Percentiles rank a stretch among this genome's conserved stretches.
phyloP scores from a whole-genome alignment of 805 yeast species.

The Brettanomyces custersianus region DNA sequence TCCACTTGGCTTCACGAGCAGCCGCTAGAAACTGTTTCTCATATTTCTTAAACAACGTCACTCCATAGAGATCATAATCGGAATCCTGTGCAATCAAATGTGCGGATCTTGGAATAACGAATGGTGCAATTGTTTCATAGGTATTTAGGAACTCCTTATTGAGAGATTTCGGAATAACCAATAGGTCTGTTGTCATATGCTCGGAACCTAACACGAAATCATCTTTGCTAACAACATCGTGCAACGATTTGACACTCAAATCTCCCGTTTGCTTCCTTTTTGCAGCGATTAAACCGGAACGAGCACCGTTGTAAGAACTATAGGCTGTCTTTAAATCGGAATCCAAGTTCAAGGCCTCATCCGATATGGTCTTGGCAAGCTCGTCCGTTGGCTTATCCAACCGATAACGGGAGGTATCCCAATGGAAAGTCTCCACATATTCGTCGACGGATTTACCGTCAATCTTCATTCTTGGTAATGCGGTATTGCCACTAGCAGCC shows the following conservation, averaged over 20 bases:
- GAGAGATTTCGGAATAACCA: conserved; percentile 75
- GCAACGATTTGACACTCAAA: conserved; percentile 81
- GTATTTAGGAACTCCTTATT: conserved; percentile 50
- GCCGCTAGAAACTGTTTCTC: conserved; percentile 58
- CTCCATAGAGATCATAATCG: conserved; percentile 66
- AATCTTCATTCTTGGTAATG: conserved; percentile 14
- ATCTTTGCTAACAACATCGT: conserved; percentile 74
- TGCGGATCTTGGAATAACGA: conserved; percentile 92
- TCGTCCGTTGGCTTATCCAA: conserved; percentile 76
- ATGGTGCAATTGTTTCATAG: conserved; percentile 69
- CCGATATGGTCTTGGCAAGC: conserved; percentile 57
- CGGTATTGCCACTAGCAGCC: conserved; percentile 14
- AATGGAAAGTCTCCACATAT: conserved; percentile 65
- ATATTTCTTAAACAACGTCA: conserved; percentile 78
- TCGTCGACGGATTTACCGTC: conserved; percentile 44
- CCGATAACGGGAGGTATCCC: conserved; percentile 86
- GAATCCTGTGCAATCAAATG: conserved; percentile 57
- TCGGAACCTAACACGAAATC: conserved; percentile 84
- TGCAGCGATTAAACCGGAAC: conserved; percentile 74
- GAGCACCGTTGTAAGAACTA: conserved; percentile 71
- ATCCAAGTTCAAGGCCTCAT: conserved; percentile 78
- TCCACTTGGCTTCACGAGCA: conserved; percentile 79
- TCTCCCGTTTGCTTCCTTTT: conserved; percentile 94
- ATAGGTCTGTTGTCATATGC: conserved; percentile 72
- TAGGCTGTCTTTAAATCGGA: conserved; percentile 73